Conservation (phyloP, 2,329 filamentous ascomycete species). For the Aspergillus hortae region DNA sequence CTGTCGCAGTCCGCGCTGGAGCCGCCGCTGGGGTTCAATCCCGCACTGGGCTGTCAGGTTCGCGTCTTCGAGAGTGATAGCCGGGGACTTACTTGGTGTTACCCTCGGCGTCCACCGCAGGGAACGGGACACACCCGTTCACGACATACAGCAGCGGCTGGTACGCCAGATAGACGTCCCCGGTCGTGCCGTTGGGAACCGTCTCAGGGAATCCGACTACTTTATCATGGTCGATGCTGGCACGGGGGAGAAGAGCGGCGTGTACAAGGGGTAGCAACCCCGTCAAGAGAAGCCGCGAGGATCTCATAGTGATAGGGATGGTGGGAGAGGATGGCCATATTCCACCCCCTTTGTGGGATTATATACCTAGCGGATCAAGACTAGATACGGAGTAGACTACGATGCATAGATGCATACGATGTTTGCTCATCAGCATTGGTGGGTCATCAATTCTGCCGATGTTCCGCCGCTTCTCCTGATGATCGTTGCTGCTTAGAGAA, state of each 20-base stretch:
- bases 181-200: constrained; percentile 47
- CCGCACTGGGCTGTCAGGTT: constrained; percentile 33
- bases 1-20: constrained; percentile 39
- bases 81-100: constrained; percentile 50
- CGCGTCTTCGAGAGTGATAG: neutral
- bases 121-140: constrained; percentile 62
- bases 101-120: constrained; percentile 56
- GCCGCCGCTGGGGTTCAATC: constrained; percentile 40
- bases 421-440: neutral
- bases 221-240: constrained; percentile 42
- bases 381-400: too few relatives aligned
- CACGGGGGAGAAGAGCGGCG: constrained; percentile 26
- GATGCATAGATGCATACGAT: too few relatives aligned
- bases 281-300: constrained; percentile 5
- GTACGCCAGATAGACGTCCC: constrained; percentile 53
- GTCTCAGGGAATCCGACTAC: constrained; percentile 55
- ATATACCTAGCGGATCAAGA: too few relatives aligned
- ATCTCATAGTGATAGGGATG: neutral
- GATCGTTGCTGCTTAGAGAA: neutral
- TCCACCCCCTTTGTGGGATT: neutral
- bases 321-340: neutral
- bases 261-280: constrained; percentile 4
- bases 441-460: neutral
- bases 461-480: neutral
- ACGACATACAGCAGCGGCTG: constrained; percentile 55